Evolutionary conservation across 2,329 filamentous ascomycete species (phyloP).

Genomic region (Colletotrichum sp.): DNA sequence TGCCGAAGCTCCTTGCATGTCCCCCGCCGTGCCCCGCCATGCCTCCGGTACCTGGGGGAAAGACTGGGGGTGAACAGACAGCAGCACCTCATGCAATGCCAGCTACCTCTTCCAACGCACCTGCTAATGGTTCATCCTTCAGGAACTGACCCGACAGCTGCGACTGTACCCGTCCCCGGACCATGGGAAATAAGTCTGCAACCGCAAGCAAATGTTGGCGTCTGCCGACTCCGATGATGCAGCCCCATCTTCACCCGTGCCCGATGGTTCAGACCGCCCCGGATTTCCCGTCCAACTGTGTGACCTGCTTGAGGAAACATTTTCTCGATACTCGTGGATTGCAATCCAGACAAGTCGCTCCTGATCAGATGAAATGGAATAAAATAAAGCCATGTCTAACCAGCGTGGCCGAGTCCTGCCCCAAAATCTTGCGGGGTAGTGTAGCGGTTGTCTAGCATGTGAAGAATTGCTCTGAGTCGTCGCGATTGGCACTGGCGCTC

Average conservation of each 20-base stretch:
- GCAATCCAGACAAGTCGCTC: not conserved
- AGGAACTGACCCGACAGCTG: not conserved
- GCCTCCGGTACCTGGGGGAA: not conserved
- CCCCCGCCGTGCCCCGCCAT: slow-evolving; percentile 20
- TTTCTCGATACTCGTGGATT: not conserved
- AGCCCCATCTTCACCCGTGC: not conserved
- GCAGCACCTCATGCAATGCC: not conserved
- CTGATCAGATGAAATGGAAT: not conserved
- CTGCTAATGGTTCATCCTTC: not conserved
- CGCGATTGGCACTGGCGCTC: not conserved
- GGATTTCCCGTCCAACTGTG: not conserved
- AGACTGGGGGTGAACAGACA: not conserved
- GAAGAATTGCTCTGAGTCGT: slow-evolving; percentile 16
- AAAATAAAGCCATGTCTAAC: not conserved
- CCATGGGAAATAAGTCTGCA: slow-evolving; percentile 3
- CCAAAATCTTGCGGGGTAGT: slow-evolving; percentile 11
- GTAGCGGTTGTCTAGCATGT: slow-evolving; percentile 11
- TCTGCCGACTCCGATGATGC: slow-evolving; percentile 12
- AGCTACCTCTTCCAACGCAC: not conserved
- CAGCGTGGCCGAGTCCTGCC: not conserved
- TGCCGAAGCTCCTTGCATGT: slow-evolving; percentile 39
- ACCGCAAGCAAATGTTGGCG: slow-evolving; percentile 2
- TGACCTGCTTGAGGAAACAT: not conserved
- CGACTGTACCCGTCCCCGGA: not conserved
- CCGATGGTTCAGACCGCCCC: not conserved